Base-by-base conservation (phyloP, 2,329 filamentous ascomycete species). In the Fusarium sp. region DNA sequence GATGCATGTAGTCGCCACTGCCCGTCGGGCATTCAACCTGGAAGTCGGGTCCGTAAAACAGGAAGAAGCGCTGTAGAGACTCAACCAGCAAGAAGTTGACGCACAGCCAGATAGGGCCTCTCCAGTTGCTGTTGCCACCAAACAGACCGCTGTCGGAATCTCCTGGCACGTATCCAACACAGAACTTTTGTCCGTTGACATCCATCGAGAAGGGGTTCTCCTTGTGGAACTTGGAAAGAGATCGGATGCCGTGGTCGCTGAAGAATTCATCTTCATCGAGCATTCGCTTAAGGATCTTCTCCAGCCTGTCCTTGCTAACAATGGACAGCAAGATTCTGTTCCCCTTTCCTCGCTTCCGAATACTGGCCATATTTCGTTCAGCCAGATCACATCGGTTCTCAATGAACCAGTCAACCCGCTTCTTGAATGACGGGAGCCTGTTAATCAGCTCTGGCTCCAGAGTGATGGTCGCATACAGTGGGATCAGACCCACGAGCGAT, bases 101-200 rank as follows among this genome's bases (percentile, higher is more conserved):
- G 72, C 95, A 97, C 58, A 98, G 88, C 96, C 96, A 98, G 77
- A 98, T 96, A 0, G 97, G 96, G 1, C 93, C 96, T 85, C 96
- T 91, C 96, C 96, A 98, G 84, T 98, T 98, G 83, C 95, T 98
- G 88, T 98, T 98, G 75, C 96, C 96, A 63, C 96, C 96, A 79
- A 98, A 98, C 6, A 98, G 89, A 5, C 95, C 94, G 79, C 94
- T 98, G 84, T 98, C 95, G 1, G 96, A 98, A 81, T 98, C 96
- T n/a, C 96, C 97, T 2, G 97, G 92, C 20, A 98, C 91, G 80
- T 98, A 98, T 77, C 91, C 90, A 45, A 98, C 96, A 66, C 91
- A 90, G 85, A 98, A 98, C 33, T 89, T 89, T 81, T 98, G 95
- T 0, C 94, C 95, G 75, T 98, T 97, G 69, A 98, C 96, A 63